Percentiles rank a stretch among this genome's conserved stretches.
phyloP scores from a whole-genome alignment of 2,329 filamentous ascomycete species.

The Cercospora sojina region DNA sequence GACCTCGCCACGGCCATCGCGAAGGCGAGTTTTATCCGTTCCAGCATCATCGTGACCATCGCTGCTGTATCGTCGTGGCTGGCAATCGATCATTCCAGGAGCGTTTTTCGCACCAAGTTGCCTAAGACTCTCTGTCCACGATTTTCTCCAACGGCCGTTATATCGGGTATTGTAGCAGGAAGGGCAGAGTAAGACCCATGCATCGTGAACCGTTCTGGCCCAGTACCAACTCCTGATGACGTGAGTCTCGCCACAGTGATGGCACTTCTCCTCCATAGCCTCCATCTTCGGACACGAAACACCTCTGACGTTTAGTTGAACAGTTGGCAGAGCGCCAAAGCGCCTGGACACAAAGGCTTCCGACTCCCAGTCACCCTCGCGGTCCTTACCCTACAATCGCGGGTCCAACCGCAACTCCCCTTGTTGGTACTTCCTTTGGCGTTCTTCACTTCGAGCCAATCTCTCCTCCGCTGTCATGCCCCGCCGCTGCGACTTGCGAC shows the following conservation, averaged over 20 bases:
- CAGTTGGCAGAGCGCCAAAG: not conserved
- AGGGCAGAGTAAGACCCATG: not conserved
- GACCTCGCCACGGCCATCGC: rapidly evolving
- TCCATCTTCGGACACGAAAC: not conserved
- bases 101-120: not conserved
- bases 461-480: not conserved
- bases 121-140: not conserved
- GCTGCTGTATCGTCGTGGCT: not conserved
- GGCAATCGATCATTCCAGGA: not conserved
- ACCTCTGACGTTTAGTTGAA: not conserved
- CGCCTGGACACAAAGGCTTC: not conserved
- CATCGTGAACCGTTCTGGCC: not conserved
- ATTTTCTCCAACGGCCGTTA: not conserved
- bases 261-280: not conserved
- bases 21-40: not conserved
- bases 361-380: not conserved
- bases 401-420: too few relatives aligned
- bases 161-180: not conserved
- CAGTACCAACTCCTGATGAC: not conserved
- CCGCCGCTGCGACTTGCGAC: not conserved
- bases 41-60: not conserved
- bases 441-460: not conserved
- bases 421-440: not conserved
- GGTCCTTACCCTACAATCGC: not conserved
- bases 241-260: not conserved